A percentile compares a stretch with the other conserved stretches of the same genome.
These are phyloP conservation scores for Verticillium isaacii DNA, from an alignment of 2,329 filamentous ascomycete genomes.

Conservation along the genomic window DNA sequence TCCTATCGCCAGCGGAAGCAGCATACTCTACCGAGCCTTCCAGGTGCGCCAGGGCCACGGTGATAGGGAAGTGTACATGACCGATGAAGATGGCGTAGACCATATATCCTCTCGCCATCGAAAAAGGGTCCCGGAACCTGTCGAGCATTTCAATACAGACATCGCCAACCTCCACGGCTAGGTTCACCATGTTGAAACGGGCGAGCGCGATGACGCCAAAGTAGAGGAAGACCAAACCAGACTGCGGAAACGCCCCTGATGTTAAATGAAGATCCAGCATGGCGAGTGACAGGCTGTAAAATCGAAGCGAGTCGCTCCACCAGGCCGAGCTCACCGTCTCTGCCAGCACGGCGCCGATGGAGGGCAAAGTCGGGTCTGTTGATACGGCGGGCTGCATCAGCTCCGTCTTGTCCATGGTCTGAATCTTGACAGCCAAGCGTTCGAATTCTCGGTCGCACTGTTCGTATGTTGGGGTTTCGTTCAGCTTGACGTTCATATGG, in stretches of 20 bases:
- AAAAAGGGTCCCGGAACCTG: conserved; percentile 58
- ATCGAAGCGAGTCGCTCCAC: conserved; percentile 69
- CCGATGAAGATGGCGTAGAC: conserved; percentile 66
- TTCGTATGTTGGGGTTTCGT: conserved; percentile 64
- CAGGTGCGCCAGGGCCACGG: conserved; percentile 52
- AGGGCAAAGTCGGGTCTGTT: conserved; percentile 51
- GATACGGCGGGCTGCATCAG: conserved; percentile 37
- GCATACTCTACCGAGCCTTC: conserved; percentile 64
- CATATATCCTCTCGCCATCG: conserved; percentile 63
- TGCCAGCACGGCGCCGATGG: conserved; percentile 64
- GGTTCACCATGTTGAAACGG: conserved; percentile 66
- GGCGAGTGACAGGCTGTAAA: conserved; percentile 65
- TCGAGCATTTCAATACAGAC: conserved; percentile 62
- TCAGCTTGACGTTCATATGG: conserved; percentile 63
- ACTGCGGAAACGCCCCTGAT: conserved; percentile 63
- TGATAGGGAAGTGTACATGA: conserved; percentile 62
- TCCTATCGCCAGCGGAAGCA: conserved; percentile 63
- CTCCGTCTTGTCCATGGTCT: conserved; percentile 46
- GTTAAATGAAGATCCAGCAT: conserved; percentile 63
- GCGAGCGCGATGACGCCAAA: conserved; percentile 62
- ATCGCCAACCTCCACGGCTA: conserved; percentile 60
- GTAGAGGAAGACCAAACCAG: conserved; percentile 63
- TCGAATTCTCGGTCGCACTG: conserved; percentile 74
- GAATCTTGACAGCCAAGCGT: conserved; percentile 53
- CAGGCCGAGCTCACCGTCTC: conserved; percentile 67